phyloP scores from a whole-genome alignment of 2,329 filamentous ascomycete species.

The Cladosporium sp. region DNA sequence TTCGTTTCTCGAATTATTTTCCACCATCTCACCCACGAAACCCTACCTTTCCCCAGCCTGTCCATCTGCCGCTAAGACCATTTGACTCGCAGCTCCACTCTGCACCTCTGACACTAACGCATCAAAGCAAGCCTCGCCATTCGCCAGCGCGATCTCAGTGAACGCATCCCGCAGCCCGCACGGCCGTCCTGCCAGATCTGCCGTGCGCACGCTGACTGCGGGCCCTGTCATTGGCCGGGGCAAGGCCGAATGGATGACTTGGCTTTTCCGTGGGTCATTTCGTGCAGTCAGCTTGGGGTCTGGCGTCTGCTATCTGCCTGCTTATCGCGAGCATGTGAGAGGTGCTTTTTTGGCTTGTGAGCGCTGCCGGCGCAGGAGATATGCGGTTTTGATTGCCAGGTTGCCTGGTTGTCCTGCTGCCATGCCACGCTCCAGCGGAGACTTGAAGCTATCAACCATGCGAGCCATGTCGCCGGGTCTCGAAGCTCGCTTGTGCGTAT shows the following conservation, averaged over 20 bases:
- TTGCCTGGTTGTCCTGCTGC: not conserved
- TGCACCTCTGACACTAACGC: slow-evolving; percentile 9
- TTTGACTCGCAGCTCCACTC: slow-evolving; percentile 16
- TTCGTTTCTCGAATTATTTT: slow-evolving; percentile 8
- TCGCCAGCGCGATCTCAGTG: slow-evolving; percentile 14
- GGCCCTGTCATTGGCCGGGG: slow-evolving; percentile 2
- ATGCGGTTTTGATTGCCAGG: slow-evolving; percentile 3
- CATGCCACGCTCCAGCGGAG: slow-evolving; percentile 10
- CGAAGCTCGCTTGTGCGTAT: slow-evolving; percentile 4
- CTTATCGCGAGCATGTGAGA: slow-evolving; percentile 29
- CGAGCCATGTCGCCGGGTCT: slow-evolving; percentile 9
- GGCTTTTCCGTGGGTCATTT: slow-evolving; percentile 26
- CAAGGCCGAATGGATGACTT: slow-evolving; percentile 14
- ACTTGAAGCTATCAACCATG: not conserved
- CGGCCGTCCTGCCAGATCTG: slow-evolving; percentile 17
- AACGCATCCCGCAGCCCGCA: slow-evolving; percentile 14
- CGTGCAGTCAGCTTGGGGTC: slow-evolving; percentile 23
- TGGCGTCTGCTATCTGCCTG: slow-evolving; percentile 8
- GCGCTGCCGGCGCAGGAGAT: slow-evolving; percentile 16
- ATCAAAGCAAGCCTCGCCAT: not conserved
- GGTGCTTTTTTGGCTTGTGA: slow-evolving; percentile 18
- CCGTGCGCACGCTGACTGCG: slow-evolving; percentile 11
- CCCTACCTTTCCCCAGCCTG: slow-evolving; percentile 19
- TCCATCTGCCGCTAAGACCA: slow-evolving; percentile 16
- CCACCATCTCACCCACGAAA: slow-evolving; percentile 5